phyloP scores from a whole-genome alignment of 805 yeast genomes.

The Candida vaughaniae region DNA sequence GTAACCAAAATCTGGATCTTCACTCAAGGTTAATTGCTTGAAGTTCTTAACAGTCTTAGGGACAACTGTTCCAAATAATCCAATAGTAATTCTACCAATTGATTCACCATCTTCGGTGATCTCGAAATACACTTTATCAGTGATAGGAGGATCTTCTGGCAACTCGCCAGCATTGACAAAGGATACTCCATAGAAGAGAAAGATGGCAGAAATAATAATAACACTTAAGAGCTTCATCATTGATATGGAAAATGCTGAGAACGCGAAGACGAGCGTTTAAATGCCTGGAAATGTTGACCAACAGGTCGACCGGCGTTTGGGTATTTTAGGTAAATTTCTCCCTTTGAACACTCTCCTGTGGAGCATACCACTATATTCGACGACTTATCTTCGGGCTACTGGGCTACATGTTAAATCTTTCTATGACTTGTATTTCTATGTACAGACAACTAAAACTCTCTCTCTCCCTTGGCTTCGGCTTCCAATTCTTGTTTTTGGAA shows the following conservation, averaged over 20 bases:
- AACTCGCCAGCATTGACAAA: constrained; percentile 9
- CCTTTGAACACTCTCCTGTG: too few relatives aligned
- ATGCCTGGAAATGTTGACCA: neutral
- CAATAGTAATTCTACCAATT: constrained; percentile 83
- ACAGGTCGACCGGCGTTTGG: too few relatives aligned
- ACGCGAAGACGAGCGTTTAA: neutral
- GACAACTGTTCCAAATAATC: constrained; percentile 83
- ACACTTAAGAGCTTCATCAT: constrained; percentile 18
- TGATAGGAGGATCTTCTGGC: constrained; percentile 53
- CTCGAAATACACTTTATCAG: constrained; percentile 85
- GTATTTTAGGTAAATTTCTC: too few relatives aligned
- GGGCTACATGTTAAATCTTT: too few relatives aligned
- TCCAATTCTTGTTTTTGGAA: constrained; percentile 37
- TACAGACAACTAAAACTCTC: constrained; percentile 29
- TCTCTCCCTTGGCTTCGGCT: constrained; percentile 43
- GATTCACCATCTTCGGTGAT: constrained; percentile 73
- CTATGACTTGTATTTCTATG: too few relatives aligned
- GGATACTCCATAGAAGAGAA: constrained; percentile 11
- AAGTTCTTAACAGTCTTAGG: constrained; percentile 97
- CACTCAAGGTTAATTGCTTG: constrained; percentile 80
- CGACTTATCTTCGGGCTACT: too few relatives aligned
- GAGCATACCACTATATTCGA: too few relatives aligned
- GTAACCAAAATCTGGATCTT: constrained; percentile 44
- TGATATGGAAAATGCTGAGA: neutral
- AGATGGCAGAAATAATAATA: constrained; percentile 7